phyloP scores from a whole-genome alignment of 257 asterid genomes.

The Cynanchum wilfordii region DNA sequence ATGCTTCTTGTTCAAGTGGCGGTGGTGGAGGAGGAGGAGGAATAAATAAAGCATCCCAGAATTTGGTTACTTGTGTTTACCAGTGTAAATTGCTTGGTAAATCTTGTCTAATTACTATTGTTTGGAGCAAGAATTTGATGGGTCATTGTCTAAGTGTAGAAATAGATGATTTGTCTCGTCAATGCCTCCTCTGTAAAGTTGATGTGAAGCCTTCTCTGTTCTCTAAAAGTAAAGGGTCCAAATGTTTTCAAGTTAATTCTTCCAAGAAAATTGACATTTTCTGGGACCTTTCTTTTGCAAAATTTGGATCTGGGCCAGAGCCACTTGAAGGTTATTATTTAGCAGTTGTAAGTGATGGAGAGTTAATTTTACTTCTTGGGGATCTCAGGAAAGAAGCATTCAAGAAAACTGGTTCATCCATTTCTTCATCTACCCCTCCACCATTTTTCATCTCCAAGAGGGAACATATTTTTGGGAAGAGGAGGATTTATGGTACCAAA shows the following conservation, averaged over 20 bases:
- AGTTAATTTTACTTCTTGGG: constrained; percentile 65
- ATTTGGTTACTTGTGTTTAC: constrained; percentile 60
- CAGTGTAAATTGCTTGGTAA: constrained; percentile 66
- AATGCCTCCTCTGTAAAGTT: constrained; percentile 68
- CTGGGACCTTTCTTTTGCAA: constrained; percentile 83
- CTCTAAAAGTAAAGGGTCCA: constrained; percentile 86
- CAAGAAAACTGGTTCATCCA: constrained; percentile 56
- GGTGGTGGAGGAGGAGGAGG: constrained; percentile 5
- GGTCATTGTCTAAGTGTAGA: constrained; percentile 82
- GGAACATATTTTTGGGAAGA: constrained; percentile 71
- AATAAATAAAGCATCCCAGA: constrained; percentile 54
- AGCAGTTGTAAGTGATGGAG: constrained; percentile 56
- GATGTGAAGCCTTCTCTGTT: constrained; percentile 87
- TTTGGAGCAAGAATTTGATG: constrained; percentile 90
- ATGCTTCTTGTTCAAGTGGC: constrained; percentile 70
- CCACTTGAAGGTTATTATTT: constrained; percentile 74
- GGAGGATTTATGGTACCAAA: constrained; percentile 53
- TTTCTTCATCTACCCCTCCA: constrained; percentile 33
- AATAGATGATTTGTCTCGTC: constrained; percentile 67
- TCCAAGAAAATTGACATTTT: constrained; percentile 44
- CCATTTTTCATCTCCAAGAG: constrained; percentile 52
- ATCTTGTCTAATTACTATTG: constrained; percentile 51
- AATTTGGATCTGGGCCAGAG: constrained; percentile 85
- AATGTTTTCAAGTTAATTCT: constrained; percentile 43
- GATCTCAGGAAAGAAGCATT: constrained; percentile 79